A percentile compares a stretch with the other conserved stretches of the same genome.
Evolutionary conservation across 2,329 filamentous ascomycete genomes (phyloP).

Genomic region (Verticillium nonalfalfae): DNA sequence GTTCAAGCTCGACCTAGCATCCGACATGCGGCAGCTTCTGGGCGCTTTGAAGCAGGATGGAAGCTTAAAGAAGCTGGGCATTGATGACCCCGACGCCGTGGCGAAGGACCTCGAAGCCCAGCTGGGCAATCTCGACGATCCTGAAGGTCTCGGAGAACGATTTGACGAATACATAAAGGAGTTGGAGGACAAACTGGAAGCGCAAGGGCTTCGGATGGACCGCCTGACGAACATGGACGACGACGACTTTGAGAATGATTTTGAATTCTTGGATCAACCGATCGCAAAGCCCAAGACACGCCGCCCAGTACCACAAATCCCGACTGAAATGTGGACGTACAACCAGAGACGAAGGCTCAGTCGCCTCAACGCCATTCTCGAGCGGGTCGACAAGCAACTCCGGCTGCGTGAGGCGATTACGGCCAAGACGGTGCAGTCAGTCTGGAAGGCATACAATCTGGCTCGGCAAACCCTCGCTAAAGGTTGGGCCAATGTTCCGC

Average conservation of each 20-base stretch:
- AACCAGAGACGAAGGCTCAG: constrained; percentile 30
- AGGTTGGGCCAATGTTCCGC: constrained; percentile 49
- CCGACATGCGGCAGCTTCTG: constrained; percentile 20
- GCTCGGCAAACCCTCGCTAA: constrained; percentile 36
- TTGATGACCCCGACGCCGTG: constrained; percentile 41
- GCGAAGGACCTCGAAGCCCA: constrained; percentile 14
- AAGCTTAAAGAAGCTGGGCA: constrained; percentile 24
- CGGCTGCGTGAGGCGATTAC: constrained; percentile 15
- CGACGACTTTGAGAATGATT: constrained; percentile 14
- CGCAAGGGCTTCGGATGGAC: constrained; percentile 6
- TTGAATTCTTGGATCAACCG: constrained; percentile 2
- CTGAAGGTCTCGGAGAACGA: constrained; percentile 25
- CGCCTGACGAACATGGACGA: constrained; percentile 8
- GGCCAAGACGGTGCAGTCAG: constrained; percentile 26
- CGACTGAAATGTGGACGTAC: constrained; percentile 26
- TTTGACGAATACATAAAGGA: constrained; percentile 28
- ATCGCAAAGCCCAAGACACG: constrained; percentile 3
- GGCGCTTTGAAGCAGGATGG: constrained; percentile 16
- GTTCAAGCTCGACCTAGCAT: constrained; percentile 14
- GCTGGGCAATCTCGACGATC: constrained; percentile 15
- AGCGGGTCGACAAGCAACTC: constrained; percentile 19
- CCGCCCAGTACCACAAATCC: constrained; percentile 23
- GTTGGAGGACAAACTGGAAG: constrained; percentile 16
- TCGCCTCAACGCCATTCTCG: constrained; percentile 26
- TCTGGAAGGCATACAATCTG: constrained; percentile 45